Conservation (phyloP, 2,329 filamentous ascomycete species). For the Xylariales sp. region DNA sequence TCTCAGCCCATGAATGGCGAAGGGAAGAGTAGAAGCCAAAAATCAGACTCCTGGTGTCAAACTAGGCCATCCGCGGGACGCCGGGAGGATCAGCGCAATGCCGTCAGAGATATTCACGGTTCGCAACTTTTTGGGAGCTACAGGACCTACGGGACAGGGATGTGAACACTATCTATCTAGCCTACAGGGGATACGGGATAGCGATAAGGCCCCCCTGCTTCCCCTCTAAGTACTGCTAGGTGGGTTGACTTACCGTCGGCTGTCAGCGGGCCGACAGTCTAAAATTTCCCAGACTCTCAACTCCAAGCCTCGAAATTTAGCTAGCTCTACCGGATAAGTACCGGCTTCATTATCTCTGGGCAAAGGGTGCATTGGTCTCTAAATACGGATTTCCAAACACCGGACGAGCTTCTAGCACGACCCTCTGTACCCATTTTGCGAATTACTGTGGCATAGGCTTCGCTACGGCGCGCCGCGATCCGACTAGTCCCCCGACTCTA, state of each 20-base stretch:
- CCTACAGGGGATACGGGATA: constrained; percentile 8
- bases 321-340: constrained; percentile 24
- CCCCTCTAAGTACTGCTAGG: too few species aligned
- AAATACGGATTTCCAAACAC: background rate
- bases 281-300: constrained; percentile 23
- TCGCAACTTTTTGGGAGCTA: constrained; percentile 16
- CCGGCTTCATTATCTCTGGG: constrained; percentile 4
- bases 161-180: background rate
- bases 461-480: background rate
- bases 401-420: background rate
- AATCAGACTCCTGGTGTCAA: constrained; percentile 4
- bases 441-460: background rate
- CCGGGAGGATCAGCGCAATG: constrained; percentile 24
- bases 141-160: constrained; percentile 8
- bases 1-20: constrained; percentile 48
- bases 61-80: background rate
- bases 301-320: constrained; percentile 28
- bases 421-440: background rate
- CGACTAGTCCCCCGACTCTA: background rate
- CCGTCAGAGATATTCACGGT: constrained; percentile 29
- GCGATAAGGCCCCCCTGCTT: constrained; percentile 24
- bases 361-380: constrained; percentile 16
- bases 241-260: background rate
- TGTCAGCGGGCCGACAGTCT: constrained; percentile 24
- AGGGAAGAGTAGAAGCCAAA: constrained; percentile 23